Evolutionary conservation across 495 filamentous ascomycete species (phyloP), one percentile per base, ranked within the genome.

Genomic region (Oidiodendron maius): DNA sequence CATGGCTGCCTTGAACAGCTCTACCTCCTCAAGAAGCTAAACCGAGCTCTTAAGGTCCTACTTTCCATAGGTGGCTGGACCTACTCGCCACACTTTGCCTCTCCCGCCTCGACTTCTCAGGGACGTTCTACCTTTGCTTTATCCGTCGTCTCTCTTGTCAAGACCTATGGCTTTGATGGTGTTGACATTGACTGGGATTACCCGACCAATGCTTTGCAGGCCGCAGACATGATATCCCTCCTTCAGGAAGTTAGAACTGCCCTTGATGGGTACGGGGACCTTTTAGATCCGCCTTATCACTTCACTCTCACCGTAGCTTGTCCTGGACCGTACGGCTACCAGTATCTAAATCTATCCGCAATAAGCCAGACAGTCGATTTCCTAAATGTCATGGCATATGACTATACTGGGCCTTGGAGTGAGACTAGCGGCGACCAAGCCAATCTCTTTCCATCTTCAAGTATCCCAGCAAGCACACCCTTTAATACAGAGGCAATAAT

Each of bases 51-150:
- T n/a, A 96, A 96, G 66, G 74, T 87, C 3, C 69, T 95, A 12
- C 80, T 96, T 5, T 87, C 81, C 35, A 91, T 97, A 53, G 91
- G 91, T 45, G 93, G 91, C 18, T 94, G 86, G 85, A 91, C 86
- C 0, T 95, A 89, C 61, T 88, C 86, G 2, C 0, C 36, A 21
- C 87, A 88, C 63, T 94, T 97, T 58, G 70, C 86, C 1, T 68
- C 72, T 4, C 83, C 86, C 0, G 74, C 83, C n/a, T 74, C 71
- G 18, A 82, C 78, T 3, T 65, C 70, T 1, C 57, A 62, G 4
- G 76, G 68, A 16, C 74, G 77, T 32, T 60, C 68, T n/a, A 75
- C 40, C 1, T 93, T 94, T 67, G 89, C 86, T 22, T 54, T 66
- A 1, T 74, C 73, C 11, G 75, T 88, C 3, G 77, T 89, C 10